phyloP scores from a whole-genome alignment of 345 rosid genomes.

The Rhizophora mangle region DNA sequence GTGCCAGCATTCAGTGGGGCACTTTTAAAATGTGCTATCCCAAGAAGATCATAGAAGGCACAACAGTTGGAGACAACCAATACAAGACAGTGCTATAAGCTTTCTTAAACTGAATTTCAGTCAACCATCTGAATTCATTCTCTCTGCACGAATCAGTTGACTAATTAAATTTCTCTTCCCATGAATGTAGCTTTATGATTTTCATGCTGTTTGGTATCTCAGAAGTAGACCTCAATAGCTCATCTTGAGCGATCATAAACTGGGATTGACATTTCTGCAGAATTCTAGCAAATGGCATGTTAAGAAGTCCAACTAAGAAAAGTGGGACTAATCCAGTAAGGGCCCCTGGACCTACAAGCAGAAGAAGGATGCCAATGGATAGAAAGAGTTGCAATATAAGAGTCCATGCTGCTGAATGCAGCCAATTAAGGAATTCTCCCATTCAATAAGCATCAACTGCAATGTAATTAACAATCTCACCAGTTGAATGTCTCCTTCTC shows the following conservation, averaged over 20 bases:
- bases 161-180: conserved; percentile 63
- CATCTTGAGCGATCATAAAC: conserved; percentile 59
- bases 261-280: conserved; percentile 46
- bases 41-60: conserved; percentile 49
- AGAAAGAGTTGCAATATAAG: conserved; percentile 46
- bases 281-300: conserved; percentile 48
- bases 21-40: too few species aligned
- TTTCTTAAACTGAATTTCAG: conserved; percentile 35
- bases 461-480: conserved; percentile 62
- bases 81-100: conserved; percentile 31
- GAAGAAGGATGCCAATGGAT: conserved; percentile 49
- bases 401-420: conserved; percentile 63
- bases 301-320: conserved; percentile 42
- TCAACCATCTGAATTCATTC: conserved; percentile 50
- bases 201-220: conserved; percentile 69
- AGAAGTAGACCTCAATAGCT: conserved; percentile 54
- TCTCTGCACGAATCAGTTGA: conserved; percentile 38
- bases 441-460: conserved; percentile 58
- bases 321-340: conserved; percentile 45
- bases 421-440: conserved; percentile 44
- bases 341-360: conserved; percentile 51
- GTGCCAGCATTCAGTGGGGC: too few species aligned
- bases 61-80: conserved; percentile 52
- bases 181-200: conserved; percentile 72
- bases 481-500: conserved; percentile 51